Conservation (phyloP, 1,139 yeast genomes). For the Yamadazyma aaseri region DNA sequence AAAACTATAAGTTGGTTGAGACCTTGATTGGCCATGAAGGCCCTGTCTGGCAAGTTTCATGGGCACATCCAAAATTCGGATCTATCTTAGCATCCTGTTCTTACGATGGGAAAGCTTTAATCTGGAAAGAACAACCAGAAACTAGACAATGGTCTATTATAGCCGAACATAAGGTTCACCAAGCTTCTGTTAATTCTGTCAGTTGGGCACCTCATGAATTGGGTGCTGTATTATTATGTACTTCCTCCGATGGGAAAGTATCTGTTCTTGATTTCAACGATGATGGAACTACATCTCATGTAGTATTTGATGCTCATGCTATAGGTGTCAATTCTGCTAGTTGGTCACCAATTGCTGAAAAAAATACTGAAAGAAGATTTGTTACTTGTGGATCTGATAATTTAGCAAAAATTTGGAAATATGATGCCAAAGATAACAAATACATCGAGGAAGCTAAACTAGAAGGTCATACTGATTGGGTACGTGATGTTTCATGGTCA, state of each 20-base stretch:
- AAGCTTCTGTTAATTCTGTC: constrained; percentile 91
- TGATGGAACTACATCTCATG: constrained; percentile 76
- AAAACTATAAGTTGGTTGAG: constrained; percentile 72
- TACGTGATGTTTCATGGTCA: constrained; percentile 97
- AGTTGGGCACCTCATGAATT: constrained; percentile 98
- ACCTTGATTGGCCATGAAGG: constrained; percentile 92
- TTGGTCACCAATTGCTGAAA: constrained; percentile 80
- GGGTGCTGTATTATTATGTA: constrained; percentile 87
- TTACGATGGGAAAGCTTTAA: constrained; percentile 89
- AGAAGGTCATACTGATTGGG: constrained; percentile 97
- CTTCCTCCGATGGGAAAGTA: constrained; percentile 91
- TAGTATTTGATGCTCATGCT: constrained; percentile 77
- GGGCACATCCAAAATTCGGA: constrained; percentile 99
- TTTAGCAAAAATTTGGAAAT: constrained; percentile 87
- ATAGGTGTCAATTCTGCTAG: constrained; percentile 93
- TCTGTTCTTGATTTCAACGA: constrained; percentile 90
- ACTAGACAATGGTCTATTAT: constrained; percentile 86
- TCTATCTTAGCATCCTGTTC: constrained; percentile 92
- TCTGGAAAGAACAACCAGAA: constrained; percentile 87
- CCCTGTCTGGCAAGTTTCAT: constrained; percentile 97
- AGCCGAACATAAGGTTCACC: constrained; percentile 85
- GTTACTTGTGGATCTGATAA: constrained; percentile 97
- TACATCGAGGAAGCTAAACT: constrained; percentile 75
- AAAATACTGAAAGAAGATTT: constrained; percentile 51
- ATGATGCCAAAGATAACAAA: constrained; percentile 52